Conservation (phyloP, 2,329 filamentous ascomycete species). For the Scedosporium apiospermum region DNA sequence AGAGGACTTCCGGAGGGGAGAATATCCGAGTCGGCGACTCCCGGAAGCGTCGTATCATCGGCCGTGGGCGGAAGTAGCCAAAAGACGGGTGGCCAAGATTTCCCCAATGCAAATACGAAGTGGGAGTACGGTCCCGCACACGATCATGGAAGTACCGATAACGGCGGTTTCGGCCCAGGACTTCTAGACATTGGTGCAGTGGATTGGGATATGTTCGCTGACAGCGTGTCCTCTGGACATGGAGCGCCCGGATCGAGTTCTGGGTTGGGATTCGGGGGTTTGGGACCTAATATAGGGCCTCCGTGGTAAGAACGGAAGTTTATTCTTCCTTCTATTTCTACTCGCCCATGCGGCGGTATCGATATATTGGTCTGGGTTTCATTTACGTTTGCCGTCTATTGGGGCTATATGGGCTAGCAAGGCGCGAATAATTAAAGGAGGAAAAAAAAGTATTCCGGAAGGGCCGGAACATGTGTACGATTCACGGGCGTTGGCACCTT, state of each 20-base stretch:
- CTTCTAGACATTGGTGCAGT: slow-evolving; percentile 2
- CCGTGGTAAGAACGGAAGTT: neutral
- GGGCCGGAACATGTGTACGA: neutral
- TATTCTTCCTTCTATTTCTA: neutral
- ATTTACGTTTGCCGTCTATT: too few relatives aligned
- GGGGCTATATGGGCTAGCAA: too few relatives aligned
- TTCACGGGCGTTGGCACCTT: neutral
- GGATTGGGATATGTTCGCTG: slow-evolving; percentile 6
- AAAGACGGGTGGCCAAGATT: neutral
- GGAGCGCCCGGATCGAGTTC: neutral
- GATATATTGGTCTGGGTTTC: too few relatives aligned
- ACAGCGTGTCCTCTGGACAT: slow-evolving; percentile 1
- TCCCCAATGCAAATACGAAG: neutral
- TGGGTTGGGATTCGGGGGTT: neutral
- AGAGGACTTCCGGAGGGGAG: slow-evolving; percentile 1
- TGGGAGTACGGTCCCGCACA: neutral
- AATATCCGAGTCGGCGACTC: neutral
- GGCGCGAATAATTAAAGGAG: too few relatives aligned
- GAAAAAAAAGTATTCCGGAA: neutral
- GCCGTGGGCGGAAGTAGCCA: neutral
- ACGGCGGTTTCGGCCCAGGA: neutral
- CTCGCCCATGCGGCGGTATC: neutral
- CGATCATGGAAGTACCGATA: neutral
- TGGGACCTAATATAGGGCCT: slow-evolving; percentile 1
- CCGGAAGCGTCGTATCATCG: neutral